Evolutionary conservation across 1,139 yeast species (phyloP).

Genomic region (Yamadazyma oceani): DNA sequence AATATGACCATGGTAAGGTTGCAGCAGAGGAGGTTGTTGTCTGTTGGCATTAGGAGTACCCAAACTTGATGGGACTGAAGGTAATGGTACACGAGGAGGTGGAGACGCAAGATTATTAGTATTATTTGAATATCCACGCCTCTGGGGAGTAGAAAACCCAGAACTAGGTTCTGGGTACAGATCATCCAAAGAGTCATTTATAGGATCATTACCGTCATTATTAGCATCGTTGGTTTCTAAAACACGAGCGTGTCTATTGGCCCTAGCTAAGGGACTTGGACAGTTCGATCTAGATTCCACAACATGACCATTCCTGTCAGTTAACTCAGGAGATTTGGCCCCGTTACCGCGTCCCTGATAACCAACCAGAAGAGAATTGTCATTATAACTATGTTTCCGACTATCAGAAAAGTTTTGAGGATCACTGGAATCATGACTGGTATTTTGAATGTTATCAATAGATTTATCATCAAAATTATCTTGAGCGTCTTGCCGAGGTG

Average conservation of each 20-base stretch:
- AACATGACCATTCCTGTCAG: slow-evolving; percentile 12
- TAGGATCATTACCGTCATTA: slow-evolving; percentile 8
- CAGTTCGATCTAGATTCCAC: slow-evolving; percentile 26
- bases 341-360: slow-evolving; percentile 17
- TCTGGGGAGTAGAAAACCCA: slow-evolving; percentile 21
- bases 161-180: slow-evolving; percentile 13
- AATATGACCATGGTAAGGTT: slow-evolving; percentile 1
- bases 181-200: slow-evolving; percentile 6
- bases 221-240: slow-evolving; percentile 40
- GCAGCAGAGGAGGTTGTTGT: not conserved
- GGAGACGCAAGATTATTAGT: slow-evolving; percentile 24
- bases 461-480: not conserved
- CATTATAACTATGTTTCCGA: not conserved
- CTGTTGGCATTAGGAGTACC: slow-evolving; percentile 21
- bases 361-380: not conserved
- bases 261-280: slow-evolving; percentile 45
- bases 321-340: slow-evolving; percentile 15
- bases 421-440: not conserved
- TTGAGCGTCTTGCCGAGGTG: slow-evolving; percentile 36
- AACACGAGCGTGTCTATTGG: slow-evolving; percentile 48
- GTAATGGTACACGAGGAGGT: slow-evolving; percentile 36
- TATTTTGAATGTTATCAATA: not conserved
- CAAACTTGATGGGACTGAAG: slow-evolving; percentile 17
- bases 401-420: slow-evolving; percentile 1
- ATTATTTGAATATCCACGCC: slow-evolving; percentile 9